Evolutionary conservation across 139 green algal species (phyloP).

Genomic region (Coccomyxa sp.): DNA sequence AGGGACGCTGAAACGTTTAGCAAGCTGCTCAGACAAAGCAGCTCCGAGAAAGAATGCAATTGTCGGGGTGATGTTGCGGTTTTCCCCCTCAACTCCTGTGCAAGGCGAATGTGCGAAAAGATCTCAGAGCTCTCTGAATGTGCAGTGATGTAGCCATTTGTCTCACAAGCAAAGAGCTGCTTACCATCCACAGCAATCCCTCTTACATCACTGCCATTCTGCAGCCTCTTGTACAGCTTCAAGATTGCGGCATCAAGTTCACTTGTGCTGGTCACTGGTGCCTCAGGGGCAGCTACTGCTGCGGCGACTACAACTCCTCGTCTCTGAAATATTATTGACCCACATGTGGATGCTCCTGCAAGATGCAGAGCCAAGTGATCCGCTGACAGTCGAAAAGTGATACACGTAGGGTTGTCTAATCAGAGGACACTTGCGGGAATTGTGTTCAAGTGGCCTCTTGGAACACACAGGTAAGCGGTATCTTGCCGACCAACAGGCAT

Average conservation of each 20-base stretch:
- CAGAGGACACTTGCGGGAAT: too few relatives aligned
- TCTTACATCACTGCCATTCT: conserved; percentile 90
- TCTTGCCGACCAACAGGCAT: too few relatives aligned
- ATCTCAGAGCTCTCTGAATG: too few relatives aligned
- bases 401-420: too few relatives aligned
- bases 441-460: too few relatives aligned
- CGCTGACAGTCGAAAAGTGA: too few relatives aligned
- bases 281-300: background rate
- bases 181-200: conserved; percentile 72
- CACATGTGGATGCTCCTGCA: too few relatives aligned
- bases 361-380: too few relatives aligned
- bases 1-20: conserved; percentile 1
- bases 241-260: background rate
- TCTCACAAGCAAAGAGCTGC: background rate
- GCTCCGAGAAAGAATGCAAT: conserved; percentile 73
- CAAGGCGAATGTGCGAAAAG: background rate
- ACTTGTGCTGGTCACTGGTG: background rate
- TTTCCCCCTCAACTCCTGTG: conserved; percentile 62
- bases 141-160: too few relatives aligned
- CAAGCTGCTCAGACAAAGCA: conserved; percentile 75
- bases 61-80: conserved; percentile 64
- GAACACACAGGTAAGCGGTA: too few relatives aligned
- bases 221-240: conserved; percentile 53
- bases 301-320: background rate
- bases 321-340: too few relatives aligned